Percentiles rank a stretch among this genome's conserved stretches.
These are phyloP conservation scores for Calonectria pseudoturangicola DNA, from an alignment of 2,329 filamentous ascomycete species.

Conservation along the genomic window DNA sequence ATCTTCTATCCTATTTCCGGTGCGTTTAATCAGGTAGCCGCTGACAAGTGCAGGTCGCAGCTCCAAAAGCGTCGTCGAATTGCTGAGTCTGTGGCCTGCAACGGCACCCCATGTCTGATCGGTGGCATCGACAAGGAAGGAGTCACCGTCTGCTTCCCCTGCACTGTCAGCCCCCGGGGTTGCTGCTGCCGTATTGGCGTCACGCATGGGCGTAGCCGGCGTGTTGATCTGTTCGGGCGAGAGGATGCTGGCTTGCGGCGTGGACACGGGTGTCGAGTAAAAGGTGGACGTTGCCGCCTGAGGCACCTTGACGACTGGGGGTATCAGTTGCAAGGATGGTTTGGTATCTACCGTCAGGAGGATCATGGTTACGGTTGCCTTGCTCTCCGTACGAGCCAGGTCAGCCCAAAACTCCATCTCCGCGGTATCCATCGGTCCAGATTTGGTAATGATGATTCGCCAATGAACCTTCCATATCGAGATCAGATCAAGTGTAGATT, in stretches of 20 bases:
- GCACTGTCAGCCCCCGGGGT: conserved; percentile 67
- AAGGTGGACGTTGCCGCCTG: conserved; percentile 65
- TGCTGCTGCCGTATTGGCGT: conserved; percentile 62
- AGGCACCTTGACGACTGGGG: conserved; percentile 71
- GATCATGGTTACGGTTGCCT: conserved; percentile 72
- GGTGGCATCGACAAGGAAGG: conserved; percentile 81
- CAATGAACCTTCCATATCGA: conserved; percentile 82
- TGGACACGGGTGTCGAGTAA: conserved; percentile 80
- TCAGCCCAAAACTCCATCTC: conserved; percentile 78
- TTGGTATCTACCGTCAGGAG: conserved; percentile 79
- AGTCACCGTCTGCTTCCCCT: conserved; percentile 71
- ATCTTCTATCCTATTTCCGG: conserved; percentile 73
- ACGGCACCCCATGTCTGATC: conserved; percentile 87
- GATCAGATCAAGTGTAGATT: conserved; percentile 84
- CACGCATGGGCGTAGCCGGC: conserved; percentile 69
- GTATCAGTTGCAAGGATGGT: conserved; percentile 78
- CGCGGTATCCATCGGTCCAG: conserved; percentile 78
- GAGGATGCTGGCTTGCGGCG: conserved; percentile 75
- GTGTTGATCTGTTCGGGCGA: conserved; percentile 76
- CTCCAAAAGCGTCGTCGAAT: conserved; percentile 73
- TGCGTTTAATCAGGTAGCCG: conserved; percentile 80
- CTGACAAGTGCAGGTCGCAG: conserved; percentile 75
- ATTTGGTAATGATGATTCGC: conserved; percentile 85
- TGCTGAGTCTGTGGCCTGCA: conserved; percentile 79
- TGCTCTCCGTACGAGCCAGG: conserved; percentile 71